Evolutionary conservation across 441 rosid species (phyloP).

Genomic region (Adansonia madagascariensis): DNA sequence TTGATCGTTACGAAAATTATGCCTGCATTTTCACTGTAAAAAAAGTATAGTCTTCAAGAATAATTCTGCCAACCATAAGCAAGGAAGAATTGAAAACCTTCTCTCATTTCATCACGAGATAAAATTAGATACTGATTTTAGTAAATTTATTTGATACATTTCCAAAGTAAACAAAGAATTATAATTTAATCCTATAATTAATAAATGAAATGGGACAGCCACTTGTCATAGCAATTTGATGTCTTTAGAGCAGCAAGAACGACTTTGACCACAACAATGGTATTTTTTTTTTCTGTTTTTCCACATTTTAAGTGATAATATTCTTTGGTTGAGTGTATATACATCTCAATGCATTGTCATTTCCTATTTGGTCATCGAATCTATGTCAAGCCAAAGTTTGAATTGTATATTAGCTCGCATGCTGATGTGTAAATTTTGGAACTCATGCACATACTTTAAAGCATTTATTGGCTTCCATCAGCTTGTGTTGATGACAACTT

Average conservation of each 20-base stretch:
- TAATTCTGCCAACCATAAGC: background rate
- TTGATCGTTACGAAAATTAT: background rate
- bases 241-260: background rate
- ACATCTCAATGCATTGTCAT: background rate
- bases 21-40: slow-evolving; percentile 2
- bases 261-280: background rate
- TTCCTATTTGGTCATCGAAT: background rate
- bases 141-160: background rate
- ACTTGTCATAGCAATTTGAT: background rate
- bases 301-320: background rate
- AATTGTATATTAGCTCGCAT: background rate
- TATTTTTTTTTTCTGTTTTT: background rate
- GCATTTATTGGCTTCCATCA: background rate
- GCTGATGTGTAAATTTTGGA: background rate
- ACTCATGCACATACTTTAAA: background rate
- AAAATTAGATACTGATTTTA: background rate
- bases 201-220: background rate
- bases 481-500: background rate
- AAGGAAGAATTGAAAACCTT: slow-evolving; percentile 14
- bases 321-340: background rate
- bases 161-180: slow-evolving; percentile 13
- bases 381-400: slow-evolving; percentile 2
- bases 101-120: slow-evolving; percentile 4
- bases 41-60: background rate
- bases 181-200: background rate